A percentile compares a stretch with the other conserved stretches of the same genome.
phyloP scores from a whole-genome alignment of 495 filamentous ascomycete genomes.

The Neurospora terricola region DNA sequence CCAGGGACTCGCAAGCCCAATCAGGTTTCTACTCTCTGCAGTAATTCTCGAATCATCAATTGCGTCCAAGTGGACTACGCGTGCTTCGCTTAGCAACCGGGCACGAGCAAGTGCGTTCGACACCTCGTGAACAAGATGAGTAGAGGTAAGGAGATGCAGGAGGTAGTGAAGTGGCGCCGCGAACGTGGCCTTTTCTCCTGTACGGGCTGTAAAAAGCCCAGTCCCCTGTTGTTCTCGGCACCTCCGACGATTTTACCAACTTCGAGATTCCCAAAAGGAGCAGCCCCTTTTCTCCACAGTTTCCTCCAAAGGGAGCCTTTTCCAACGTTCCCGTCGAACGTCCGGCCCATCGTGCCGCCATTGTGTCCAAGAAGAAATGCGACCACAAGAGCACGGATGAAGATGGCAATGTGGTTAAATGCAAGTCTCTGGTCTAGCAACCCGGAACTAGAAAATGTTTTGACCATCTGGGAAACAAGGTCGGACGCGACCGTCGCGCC shows the following conservation, averaged over 20 bases:
- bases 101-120: background rate
- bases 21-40: background rate
- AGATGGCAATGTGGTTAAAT: background rate
- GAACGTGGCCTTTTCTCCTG: background rate
- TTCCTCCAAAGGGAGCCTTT: background rate
- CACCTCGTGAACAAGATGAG: background rate
- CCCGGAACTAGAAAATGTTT: too few species aligned
- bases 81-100: background rate
- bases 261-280: too few species aligned
- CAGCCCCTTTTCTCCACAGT: background rate
- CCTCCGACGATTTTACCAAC: too few species aligned
- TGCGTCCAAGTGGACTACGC: background rate
- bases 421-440: too few species aligned
- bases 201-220: too few species aligned
- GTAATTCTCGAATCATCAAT: background rate
- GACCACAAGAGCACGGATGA: background rate
- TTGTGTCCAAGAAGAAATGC: background rate
- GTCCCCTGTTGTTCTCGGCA: too few species aligned
- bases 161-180: background rate
- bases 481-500: too few species aligned
- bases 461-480: too few species aligned
- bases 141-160: background rate
- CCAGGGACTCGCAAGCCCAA: background rate
- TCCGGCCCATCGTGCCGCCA: background rate
- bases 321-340: background rate